A percentile compares a stretch with the other conserved stretches of the same genome.
These are phyloP conservation scores for Glebionis coronaria DNA, from an alignment of 129 eudicot genomes.

Conservation along the genomic window DNA sequence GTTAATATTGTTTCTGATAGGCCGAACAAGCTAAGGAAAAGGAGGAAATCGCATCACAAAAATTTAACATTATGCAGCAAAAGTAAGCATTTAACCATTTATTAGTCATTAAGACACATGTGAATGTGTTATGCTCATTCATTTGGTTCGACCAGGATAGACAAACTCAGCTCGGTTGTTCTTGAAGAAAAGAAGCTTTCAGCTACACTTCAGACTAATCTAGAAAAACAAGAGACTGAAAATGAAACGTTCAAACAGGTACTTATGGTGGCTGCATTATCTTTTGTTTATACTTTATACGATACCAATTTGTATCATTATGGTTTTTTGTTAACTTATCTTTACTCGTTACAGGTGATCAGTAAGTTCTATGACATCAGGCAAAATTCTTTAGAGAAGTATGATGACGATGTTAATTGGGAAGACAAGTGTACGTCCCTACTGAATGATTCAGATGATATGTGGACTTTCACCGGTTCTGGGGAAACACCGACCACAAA, in stretches of 20 bases:
- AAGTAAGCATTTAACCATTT: slow-evolving; percentile 34
- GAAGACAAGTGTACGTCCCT: slow-evolving; percentile 62
- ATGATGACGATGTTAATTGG: slow-evolving; percentile 47
- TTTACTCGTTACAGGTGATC: slow-evolving; percentile 49
- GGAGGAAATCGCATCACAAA: slow-evolving; percentile 54
- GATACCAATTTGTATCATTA: background rate
- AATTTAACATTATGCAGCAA: slow-evolving; percentile 43
- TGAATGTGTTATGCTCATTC: slow-evolving; percentile 10
- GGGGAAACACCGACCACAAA: slow-evolving; percentile 65
- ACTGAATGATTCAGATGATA: slow-evolving; percentile 60
- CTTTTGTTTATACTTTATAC: background rate
- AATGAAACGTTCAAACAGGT: slow-evolving; percentile 66
- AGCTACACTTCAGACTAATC: slow-evolving; percentile 35
- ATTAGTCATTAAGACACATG: background rate
- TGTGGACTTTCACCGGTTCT: slow-evolving; percentile 57
- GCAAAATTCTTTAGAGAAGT: slow-evolving; percentile 33
- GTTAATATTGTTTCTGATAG: slow-evolving; percentile 40
- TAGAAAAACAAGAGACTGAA: slow-evolving; percentile 48
- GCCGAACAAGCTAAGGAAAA: slow-evolving; percentile 87
- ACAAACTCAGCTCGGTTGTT: slow-evolving; percentile 51
- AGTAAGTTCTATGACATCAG: slow-evolving; percentile 60
- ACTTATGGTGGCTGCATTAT: background rate
- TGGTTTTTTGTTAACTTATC: slow-evolving; percentile 1
- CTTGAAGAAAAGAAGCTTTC: slow-evolving; percentile 51
- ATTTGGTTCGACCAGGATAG: slow-evolving; percentile 51